Base-by-base conservation (phyloP, 208 protist species). In the Angomonas deanei region DNA sequence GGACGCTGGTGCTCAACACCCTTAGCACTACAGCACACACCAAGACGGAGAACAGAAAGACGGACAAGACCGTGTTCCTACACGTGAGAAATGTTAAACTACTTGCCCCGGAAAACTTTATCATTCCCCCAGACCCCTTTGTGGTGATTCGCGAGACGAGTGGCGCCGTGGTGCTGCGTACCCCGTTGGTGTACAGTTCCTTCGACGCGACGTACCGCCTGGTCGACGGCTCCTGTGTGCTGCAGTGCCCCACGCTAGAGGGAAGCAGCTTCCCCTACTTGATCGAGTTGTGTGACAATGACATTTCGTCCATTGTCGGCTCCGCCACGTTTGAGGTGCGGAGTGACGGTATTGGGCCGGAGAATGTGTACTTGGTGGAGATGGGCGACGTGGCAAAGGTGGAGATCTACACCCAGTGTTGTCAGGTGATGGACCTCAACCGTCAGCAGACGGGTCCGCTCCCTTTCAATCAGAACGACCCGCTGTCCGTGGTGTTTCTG, bases 231-330 rank as follows among this genome's bases (percentile, higher is more conserved):
- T 82, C 85, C 59, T 92, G 89, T 61, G 74, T 95, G 54, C 66
- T 95, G 48, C 62, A 65, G 31, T 92, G 83, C 67, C 85, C 89
- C 0, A 64, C 50, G 21, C 79, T 92, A 33, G 49, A 39, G 31
- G 85, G 82, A 11, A 83, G 77, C 70, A 76, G 62, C 0, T 67
- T 64, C 3, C 66, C 65, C 13, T 92, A 91, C 61, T 56, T 61
- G 24, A 55, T 95, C 17, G 85, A 95, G 54, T 74, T 95, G 33
- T 89, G 79, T 59, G 89, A 95, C 72, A 92, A 78, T 66, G 86
- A 90, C 49, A 78, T 78, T 36, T 30, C 46, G 23, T 76, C 69
- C 6, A 66, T 69, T 15, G 60, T 95, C 47, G 89, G 82, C 53
- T 57, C 59, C 15, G 79, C 80, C 49, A 72, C 65, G 8, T 53